phyloP scores from a whole-genome alignment of 2,329 filamentous ascomycete genomes.

The Colletotrichum sp. region DNA sequence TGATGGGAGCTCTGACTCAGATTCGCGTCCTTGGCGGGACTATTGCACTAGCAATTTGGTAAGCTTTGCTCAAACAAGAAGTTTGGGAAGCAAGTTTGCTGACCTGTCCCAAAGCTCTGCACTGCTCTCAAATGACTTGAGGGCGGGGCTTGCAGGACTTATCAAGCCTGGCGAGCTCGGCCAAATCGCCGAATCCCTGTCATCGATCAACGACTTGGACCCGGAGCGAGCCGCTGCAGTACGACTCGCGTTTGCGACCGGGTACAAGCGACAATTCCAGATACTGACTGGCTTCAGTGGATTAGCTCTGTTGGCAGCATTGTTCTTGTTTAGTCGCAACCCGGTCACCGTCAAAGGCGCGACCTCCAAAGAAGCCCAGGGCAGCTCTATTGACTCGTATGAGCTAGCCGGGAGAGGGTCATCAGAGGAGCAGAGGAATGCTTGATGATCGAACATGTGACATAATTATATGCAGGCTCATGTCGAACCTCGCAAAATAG shows the following conservation, averaged over 20 bases:
- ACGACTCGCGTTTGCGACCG: background rate
- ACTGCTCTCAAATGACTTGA: background rate
- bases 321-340: background rate
- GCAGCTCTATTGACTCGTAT: background rate
- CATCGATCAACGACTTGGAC: background rate
- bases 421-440: background rate
- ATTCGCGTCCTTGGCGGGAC: constrained; percentile 42
- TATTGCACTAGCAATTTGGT: constrained; percentile 38
- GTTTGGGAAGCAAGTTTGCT: constrained; percentile 25
- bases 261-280: background rate
- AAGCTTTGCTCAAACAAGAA: background rate
- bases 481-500: background rate
- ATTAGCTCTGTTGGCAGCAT: background rate
- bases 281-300: background rate
- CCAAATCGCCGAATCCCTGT: background rate
- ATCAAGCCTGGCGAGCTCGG: background rate
- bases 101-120: background rate
- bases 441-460: background rate
- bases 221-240: background rate
- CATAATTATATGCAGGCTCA: background rate
- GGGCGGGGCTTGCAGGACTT: background rate
- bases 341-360: background rate
- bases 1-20: constrained; percentile 41
- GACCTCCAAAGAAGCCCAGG: background rate
- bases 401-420: background rate